A percentile compares a stretch with the other conserved stretches of the same genome.
Conservation (phyloP, 1,284 basidiomycete genomes). For the Tilletia indica region DNA sequence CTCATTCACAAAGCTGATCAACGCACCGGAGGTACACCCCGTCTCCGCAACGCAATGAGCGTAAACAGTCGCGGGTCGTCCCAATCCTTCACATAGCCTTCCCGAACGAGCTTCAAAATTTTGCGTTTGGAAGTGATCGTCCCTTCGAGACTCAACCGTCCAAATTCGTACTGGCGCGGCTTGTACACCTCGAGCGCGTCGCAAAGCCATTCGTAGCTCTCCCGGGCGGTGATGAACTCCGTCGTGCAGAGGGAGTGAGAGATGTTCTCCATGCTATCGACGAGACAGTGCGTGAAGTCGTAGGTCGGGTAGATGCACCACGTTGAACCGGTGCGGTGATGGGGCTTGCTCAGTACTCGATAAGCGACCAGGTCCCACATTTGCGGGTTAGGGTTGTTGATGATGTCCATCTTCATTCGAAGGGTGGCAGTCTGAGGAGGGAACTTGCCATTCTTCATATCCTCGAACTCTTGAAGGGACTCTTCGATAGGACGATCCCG, state of each 20-base stretch:
- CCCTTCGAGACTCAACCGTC: slow-evolving; percentile 86
- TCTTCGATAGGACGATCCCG: slow-evolving; percentile 79
- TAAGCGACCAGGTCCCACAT: slow-evolving; percentile 99
- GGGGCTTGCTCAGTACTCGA: slow-evolving; percentile 82
- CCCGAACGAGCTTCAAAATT: slow-evolving; percentile 82
- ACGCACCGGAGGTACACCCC: slow-evolving; percentile 91
- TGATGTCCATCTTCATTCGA: slow-evolving; percentile 95
- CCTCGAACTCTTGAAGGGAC: slow-evolving; percentile 81
- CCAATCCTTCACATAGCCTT: slow-evolving; percentile 84
- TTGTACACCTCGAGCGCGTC: slow-evolving; percentile 95
- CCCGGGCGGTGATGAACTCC: slow-evolving; percentile 93
- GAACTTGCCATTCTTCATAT: slow-evolving; percentile 89
- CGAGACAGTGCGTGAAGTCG: slow-evolving; percentile 97
- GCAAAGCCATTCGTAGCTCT: slow-evolving; percentile 99
- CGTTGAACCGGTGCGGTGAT: slow-evolving; percentile 87
- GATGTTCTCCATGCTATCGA: slow-evolving; percentile 98
- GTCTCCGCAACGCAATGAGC: slow-evolving; percentile 86
- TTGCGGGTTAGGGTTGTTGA: slow-evolving; percentile 83
- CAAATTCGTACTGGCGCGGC: slow-evolving; percentile 97
- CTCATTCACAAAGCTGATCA: slow-evolving; percentile 85
- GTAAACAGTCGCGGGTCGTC: slow-evolving; percentile 99
- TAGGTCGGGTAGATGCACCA: slow-evolving; percentile 92
- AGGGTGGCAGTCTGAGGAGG: slow-evolving; percentile 84
- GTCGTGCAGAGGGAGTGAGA: slow-evolving; percentile 96
- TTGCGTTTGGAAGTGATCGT: slow-evolving; percentile 98